Conservation (phyloP, 345 rosid genomes). For the Odontarrhena argentea region DNA sequence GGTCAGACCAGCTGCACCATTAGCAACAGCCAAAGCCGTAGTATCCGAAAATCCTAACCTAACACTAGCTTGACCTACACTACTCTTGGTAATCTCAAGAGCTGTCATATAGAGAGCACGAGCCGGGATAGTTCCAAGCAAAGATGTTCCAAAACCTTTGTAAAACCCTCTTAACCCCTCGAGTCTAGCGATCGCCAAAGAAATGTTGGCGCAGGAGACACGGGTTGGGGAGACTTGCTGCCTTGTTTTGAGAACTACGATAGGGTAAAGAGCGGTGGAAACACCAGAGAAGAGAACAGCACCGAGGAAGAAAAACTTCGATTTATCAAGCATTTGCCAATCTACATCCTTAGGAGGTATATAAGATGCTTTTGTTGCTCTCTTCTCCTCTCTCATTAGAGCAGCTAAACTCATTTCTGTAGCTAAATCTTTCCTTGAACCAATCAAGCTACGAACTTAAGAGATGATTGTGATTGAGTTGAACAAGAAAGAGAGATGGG, state of each 20-base stretch:
- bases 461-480: slow-evolving; percentile 1
- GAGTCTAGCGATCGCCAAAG: slow-evolving; percentile 57
- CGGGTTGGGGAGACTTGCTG: slow-evolving; percentile 70
- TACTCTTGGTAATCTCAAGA: slow-evolving; percentile 81
- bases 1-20: slow-evolving; percentile 83
- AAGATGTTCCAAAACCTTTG: slow-evolving; percentile 84
- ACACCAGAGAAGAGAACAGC: slow-evolving; percentile 92
- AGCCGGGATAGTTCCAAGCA: slow-evolving; percentile 90
- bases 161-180: slow-evolving; percentile 87
- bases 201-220: slow-evolving; percentile 62
- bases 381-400: slow-evolving; percentile 51
- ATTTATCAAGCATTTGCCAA: slow-evolving; percentile 92
- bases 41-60: slow-evolving; percentile 78
- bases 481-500: slow-evolving; percentile 29
- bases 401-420: slow-evolving; percentile 58
- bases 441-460: slow-evolving; percentile 31
- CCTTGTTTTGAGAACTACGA: slow-evolving; percentile 79
- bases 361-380: slow-evolving; percentile 45
- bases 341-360: slow-evolving; percentile 68
- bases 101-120: slow-evolving; percentile 93
- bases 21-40: slow-evolving; percentile 63
- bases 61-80: slow-evolving; percentile 67
- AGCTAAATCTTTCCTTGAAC: slow-evolving; percentile 11
- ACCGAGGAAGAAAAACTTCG: slow-evolving; percentile 84
- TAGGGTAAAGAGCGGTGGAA: slow-evolving; percentile 77